Conservation (phyloP, 164 flowering plant species). For the Aristolochia fimbriata region DNA sequence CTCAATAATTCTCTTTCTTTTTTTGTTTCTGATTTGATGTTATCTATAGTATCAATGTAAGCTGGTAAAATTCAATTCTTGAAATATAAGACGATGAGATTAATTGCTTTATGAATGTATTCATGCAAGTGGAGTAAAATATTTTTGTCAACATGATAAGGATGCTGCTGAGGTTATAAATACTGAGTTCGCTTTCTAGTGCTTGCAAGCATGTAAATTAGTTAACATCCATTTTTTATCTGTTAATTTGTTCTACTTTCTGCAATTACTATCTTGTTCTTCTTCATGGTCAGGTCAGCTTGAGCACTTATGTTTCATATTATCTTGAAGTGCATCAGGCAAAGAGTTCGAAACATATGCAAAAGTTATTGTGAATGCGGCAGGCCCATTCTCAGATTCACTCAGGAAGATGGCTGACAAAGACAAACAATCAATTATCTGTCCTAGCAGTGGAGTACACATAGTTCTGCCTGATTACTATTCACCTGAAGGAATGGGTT, state of each 20-base stretch:
- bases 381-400: constrained; percentile 96
- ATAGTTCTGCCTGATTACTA: constrained; percentile 95
- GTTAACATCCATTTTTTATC: too few species aligned
- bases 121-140: too few species aligned
- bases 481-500: constrained; percentile 98
- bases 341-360: constrained; percentile 86
- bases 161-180: neutral
- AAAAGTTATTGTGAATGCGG: constrained; percentile 91
- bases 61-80: too few species aligned
- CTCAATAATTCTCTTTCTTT: too few species aligned
- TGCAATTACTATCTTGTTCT: too few species aligned
- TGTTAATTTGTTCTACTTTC: too few species aligned
- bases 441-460: constrained; percentile 98
- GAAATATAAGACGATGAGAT: too few species aligned
- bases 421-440: constrained; percentile 65
- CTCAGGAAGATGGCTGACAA: constrained; percentile 76
- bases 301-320: constrained; percentile 12
- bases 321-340: constrained; percentile 42
- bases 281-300: too few species aligned
- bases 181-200: neutral
- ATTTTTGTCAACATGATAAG: neutral
- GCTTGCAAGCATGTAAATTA: too few species aligned
- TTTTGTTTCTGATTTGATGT: too few species aligned
- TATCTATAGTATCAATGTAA: too few species aligned
- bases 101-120: too few species aligned